Evolutionary conservation across 2,329 filamentous ascomycete genomes (phyloP), one percentile per base, ranked within the genome.

Genomic region (Sporothrix sp.): DNA sequence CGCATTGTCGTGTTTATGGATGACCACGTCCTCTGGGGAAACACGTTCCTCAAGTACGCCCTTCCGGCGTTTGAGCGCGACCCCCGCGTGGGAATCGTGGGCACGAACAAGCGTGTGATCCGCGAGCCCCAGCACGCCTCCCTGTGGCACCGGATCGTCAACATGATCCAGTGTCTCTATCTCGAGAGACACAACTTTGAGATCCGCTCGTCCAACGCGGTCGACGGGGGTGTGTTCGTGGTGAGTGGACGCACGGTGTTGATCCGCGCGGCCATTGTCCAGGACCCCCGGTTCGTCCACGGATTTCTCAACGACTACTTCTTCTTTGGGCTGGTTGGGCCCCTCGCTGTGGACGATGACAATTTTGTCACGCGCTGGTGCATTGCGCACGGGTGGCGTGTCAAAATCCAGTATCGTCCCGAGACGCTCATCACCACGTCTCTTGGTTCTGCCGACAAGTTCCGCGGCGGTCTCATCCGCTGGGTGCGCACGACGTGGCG

Each of bases 151-250:
- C 63, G 62, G 0, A 62, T 73, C 48, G 70, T 69, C 61, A 81
- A 82, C 62, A 71, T 79, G 59, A 65, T 82, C 16, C 78, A 75
- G 0, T 73, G 72, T 27, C 61, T 71, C n/a, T 82, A 82, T 59
- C 70, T 84, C 1, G 71, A 76, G 56, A 74, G 79, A 0, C 76
- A 81, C 61, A 82, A 81, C 59, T 83, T 75, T 60, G 79, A 83
- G 58, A 74, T 78, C 48, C 69, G 73, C 1, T 67, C 75, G 0
- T 74, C 74, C 7, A 77, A 75, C 54, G 66, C 71, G 7, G 64
- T 82, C 9, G 79, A 83, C 51, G 77, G 76, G 8, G 76, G 75
- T 9, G 69, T 79, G 18, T 80, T 77, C 44, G 75, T 78, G 1
- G 66, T 82, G 2, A 81, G 75, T 0, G 75, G 76, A 1, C 55